These are phyloP conservation scores for Sphagnum contortum DNA, from an alignment of 225 moss, liverwort and hornwort genomes.

Conservation along the genomic window DNA sequence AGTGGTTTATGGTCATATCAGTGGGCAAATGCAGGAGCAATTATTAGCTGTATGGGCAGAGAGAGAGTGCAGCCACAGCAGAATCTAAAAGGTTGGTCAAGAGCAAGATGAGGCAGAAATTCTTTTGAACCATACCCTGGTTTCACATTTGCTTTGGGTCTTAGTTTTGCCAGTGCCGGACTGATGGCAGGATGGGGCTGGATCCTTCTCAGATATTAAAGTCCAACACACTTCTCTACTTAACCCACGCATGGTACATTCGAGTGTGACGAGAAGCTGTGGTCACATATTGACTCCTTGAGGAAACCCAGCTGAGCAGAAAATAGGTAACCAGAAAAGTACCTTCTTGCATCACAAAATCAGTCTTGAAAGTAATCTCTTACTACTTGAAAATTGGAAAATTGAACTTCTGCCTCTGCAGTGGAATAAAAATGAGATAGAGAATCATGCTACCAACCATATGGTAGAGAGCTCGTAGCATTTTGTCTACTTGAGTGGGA, in stretches of 20 bases:
- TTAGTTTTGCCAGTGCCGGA: slow-evolving; percentile 82
- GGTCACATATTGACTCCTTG: too few relatives aligned
- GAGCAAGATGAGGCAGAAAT: slow-evolving; percentile 33
- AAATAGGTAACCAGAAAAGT: too few relatives aligned
- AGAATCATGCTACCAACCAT: too few relatives aligned
- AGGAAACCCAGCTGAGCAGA: too few relatives aligned
- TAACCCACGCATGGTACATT: too few relatives aligned
- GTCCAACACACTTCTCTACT: background rate
- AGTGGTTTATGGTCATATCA: slow-evolving; percentile 5
- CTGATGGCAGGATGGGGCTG: slow-evolving; percentile 77
- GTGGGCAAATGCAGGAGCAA: slow-evolving; percentile 46
- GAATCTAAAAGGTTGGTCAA: too few relatives aligned
- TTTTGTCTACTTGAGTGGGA: slow-evolving; percentile 46
- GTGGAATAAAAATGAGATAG: too few relatives aligned
- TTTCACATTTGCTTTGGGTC: slow-evolving; percentile 79
- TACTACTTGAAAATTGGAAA: too few relatives aligned
- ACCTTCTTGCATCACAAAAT: too few relatives aligned
- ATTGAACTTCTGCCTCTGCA: too few relatives aligned
- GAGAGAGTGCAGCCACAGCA: slow-evolving; percentile 8
- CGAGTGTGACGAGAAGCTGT: too few relatives aligned
- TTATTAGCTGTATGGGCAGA: slow-evolving; percentile 48
- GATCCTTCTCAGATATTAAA: slow-evolving; percentile 62
- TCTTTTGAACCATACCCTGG: slow-evolving; percentile 64
- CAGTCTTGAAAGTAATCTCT: too few relatives aligned
- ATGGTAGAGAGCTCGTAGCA: background rate